Evolutionary conservation across 371 early-diverging fungal genomes (phyloP).

Genomic region (Mortierella sp.): DNA sequence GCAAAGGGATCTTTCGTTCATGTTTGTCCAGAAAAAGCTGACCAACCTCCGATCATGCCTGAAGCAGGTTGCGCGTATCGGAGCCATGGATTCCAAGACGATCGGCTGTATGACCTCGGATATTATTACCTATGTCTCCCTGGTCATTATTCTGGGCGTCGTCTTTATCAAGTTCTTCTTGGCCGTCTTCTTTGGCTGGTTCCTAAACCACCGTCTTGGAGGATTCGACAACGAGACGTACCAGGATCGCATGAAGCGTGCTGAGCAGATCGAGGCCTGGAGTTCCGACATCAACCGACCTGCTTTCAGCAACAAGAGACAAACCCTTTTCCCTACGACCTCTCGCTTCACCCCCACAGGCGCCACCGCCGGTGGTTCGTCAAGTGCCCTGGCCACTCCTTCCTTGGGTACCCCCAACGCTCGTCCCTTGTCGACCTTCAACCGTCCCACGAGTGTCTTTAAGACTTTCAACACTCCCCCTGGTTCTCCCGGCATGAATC

Average conservation of each 20-base stretch:
- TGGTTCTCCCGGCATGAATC: constrained; percentile 40
- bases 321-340: constrained; percentile 41
- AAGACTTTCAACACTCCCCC: constrained; percentile 51
- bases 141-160: constrained; percentile 83
- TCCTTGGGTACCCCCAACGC: constrained; percentile 40
- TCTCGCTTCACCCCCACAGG: constrained; percentile 52
- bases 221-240: constrained; percentile 78
- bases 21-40: constrained; percentile 45
- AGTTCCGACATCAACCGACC: constrained; percentile 65
- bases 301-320: constrained; percentile 43
- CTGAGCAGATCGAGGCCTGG: constrained; percentile 74
- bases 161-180: constrained; percentile 88
- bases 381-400: constrained; percentile 21
- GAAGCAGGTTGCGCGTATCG: constrained; percentile 66
- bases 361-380: constrained; percentile 21
- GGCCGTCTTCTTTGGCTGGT: constrained; percentile 89
- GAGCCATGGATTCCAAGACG: constrained; percentile 79
- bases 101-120: constrained; percentile 86
- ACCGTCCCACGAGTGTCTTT: constrained; percentile 53
- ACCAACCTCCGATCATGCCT: constrained; percentile 34
- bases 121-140: constrained; percentile 80
- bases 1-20: constrained; percentile 45
- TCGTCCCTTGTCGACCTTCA: constrained; percentile 52
- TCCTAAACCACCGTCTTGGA: constrained; percentile 79
- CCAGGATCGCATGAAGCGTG: constrained; percentile 68